These are phyloP conservation scores for Fusarium succisae DNA, from an alignment of 2,329 filamentous ascomycete genomes.

Conservation along the genomic window DNA sequence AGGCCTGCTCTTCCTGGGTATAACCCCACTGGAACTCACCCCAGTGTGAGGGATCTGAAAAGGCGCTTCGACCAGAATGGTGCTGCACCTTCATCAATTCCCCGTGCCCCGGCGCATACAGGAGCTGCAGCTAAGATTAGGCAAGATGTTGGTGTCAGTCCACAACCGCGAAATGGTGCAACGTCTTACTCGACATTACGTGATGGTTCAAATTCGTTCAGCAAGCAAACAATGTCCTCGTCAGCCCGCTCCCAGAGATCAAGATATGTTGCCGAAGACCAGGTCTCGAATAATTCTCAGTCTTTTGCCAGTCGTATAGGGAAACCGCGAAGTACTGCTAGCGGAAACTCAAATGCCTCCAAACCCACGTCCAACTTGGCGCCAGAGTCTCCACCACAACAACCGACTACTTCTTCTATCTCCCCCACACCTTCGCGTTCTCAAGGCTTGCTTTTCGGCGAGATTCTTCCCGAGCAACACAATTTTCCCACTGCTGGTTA, in stretches of 20 bases:
- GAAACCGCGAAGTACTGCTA: conserved; percentile 55
- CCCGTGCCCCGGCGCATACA: conserved; percentile 49
- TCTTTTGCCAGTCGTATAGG: conserved; percentile 69
- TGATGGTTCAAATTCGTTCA: conserved; percentile 41
- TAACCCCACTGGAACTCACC: conserved; percentile 54
- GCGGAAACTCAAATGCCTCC: conserved; percentile 48
- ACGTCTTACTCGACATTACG: conserved; percentile 55
- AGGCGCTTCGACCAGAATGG: conserved; percentile 78
- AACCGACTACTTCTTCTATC: conserved; percentile 43
- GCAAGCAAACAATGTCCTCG: conserved; percentile 28
- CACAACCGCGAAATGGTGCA: conserved; percentile 48
- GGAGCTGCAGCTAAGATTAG: conserved; percentile 46
- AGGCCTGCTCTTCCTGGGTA: conserved; percentile 46
- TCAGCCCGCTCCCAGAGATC: conserved; percentile 54
- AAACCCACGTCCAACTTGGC: conserved; percentile 48
- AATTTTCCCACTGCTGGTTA: conserved; percentile 64
- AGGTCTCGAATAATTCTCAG: conserved; percentile 62
- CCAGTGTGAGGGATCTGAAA: conserved; percentile 83
- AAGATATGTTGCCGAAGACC: conserved; percentile 60
- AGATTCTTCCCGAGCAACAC: conserved; percentile 71
- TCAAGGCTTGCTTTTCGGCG: conserved; percentile 76
- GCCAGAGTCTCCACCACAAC: conserved; percentile 47
- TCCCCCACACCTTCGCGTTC: conserved; percentile 49
- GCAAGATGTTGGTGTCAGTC: conserved; percentile 47
- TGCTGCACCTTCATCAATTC: conserved; percentile 44